Evolutionary conservation across 2,329 filamentous ascomycete genomes (phyloP).

Genomic region (Coniochaeta prunicola): DNA sequence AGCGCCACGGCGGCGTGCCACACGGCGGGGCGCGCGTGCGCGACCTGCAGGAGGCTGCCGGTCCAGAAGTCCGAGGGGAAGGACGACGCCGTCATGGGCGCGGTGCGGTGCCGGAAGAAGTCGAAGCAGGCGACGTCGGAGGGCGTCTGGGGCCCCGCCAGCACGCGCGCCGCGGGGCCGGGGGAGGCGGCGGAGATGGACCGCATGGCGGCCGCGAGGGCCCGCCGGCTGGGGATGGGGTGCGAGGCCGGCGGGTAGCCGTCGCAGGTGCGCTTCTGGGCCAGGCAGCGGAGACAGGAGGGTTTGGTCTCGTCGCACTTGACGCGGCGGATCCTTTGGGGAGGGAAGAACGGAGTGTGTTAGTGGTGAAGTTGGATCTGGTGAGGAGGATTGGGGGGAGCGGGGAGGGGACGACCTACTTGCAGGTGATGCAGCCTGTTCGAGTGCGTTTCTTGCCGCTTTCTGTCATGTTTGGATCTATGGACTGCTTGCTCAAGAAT

Average conservation of each 20-base stretch:
- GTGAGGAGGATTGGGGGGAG: background rate
- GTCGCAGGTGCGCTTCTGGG: conserved; percentile 22
- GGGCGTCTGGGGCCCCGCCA: conserved; percentile 7
- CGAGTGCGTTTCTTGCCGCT: background rate
- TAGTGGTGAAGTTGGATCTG: no score
- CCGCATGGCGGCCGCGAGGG: conserved; percentile 19
- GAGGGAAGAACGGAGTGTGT: background rate
- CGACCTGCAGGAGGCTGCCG: conserved; percentile 22
- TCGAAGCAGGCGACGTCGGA: conserved; percentile 20
- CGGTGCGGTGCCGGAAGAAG: conserved; percentile 25
- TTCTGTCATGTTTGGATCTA: background rate
- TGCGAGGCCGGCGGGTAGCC: conserved; percentile 19
- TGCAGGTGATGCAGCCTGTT: conserved; percentile 18
- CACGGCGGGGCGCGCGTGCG: conserved; percentile 24
- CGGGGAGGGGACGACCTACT: conserved; percentile 4
- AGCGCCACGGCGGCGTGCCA: conserved; percentile 27
- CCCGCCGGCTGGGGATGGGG: conserved; percentile 21
- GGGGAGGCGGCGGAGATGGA: conserved; percentile 18
- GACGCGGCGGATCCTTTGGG: conserved; percentile 24
- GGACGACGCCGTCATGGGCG: conserved; percentile 17
- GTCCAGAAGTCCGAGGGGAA: conserved; percentile 24
- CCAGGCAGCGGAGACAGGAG: conserved; percentile 14
- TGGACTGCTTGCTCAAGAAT: background rate
- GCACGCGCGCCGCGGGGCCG: conserved; percentile 19
- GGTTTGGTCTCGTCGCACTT: conserved; percentile 27